Percentiles rank a stretch among this genome's conserved stretches.
Conservation (phyloP, 805 yeast species). For the Nakazawaea pomicola region DNA sequence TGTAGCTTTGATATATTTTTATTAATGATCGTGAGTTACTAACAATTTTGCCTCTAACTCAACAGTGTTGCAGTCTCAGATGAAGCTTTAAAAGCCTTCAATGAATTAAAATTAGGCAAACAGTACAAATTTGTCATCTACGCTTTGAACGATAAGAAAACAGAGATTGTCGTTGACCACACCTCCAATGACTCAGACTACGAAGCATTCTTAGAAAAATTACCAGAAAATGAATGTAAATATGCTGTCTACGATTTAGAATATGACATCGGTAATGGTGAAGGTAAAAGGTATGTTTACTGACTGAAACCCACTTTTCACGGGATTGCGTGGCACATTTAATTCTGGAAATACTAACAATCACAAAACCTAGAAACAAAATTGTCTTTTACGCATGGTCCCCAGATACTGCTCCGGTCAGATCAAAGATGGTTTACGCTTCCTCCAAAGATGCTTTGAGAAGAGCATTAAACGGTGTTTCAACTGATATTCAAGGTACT, state of each 20-base stretch:
- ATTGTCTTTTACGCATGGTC: slow-evolving; percentile 85
- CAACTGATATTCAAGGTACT: slow-evolving; percentile 96
- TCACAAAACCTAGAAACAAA: slow-evolving; percentile 37
- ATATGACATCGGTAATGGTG: slow-evolving; percentile 83
- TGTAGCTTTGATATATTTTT: neutral
- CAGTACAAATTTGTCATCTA: slow-evolving; percentile 80
- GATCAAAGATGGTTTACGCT: slow-evolving; percentile 97
- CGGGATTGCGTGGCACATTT: slow-evolving; percentile 32
- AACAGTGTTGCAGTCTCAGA: slow-evolving; percentile 79
- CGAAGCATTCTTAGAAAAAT: slow-evolving; percentile 79
- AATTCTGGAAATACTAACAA: neutral
- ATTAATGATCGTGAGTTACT: neutral
- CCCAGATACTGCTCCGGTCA: slow-evolving; percentile 94
- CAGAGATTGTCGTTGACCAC: slow-evolving; percentile 84
- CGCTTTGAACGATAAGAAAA: slow-evolving; percentile 77
- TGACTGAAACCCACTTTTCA: no score
- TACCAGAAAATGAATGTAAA: slow-evolving; percentile 94
- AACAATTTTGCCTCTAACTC: no score
- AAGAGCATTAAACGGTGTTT: slow-evolving; percentile 92
- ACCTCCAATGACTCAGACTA: slow-evolving; percentile 73
- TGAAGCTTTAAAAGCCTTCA: slow-evolving; percentile 90
- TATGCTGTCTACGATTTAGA: slow-evolving; percentile 97
- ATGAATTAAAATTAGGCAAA: slow-evolving; percentile 92
- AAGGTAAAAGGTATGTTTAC: slow-evolving; percentile 85
- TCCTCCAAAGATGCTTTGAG: slow-evolving; percentile 97